Evolutionary conservation across 352 stramenopile genomes (phyloP), one percentile per base, ranked within the genome.

Genomic region (Globisporangium spiculum): DNA sequence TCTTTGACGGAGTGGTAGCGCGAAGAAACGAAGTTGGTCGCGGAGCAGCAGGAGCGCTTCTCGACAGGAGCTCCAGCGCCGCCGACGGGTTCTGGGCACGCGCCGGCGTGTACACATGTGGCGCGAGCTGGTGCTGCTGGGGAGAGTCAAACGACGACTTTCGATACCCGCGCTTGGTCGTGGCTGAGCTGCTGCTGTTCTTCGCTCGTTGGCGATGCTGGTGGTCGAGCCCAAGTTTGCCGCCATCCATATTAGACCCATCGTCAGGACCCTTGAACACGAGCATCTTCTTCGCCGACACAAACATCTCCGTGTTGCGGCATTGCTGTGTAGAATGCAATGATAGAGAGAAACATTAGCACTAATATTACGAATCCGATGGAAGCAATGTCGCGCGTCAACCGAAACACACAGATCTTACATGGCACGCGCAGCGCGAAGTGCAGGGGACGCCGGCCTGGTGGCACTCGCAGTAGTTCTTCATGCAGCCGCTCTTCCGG

Each of bases 401-500:
- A 69, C 7, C 30, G 4, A 32, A 32, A 32, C 30, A 38, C 50
- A 53, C 56, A 50, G 46, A 66, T 30, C n/a, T 32, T 68, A 87
- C 79, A 61, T 90, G 84, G 53, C 91, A 97, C 22, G 91, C 89
- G 68, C 91, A 97, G 46, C 89, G 82, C 0, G 73, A 79, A 0
- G 83, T 93, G 69, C 91, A 97, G 6, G 87, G 69, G 5, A 96
- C 86, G 38, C 84, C 88, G 41, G 93, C 93, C 73, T 98, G 93
- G 73, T 97, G 97, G 62, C 97, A 99, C 72, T 99, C 97, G 75
- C 97, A 99, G 69, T 99, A 99, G 60, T 98, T 98, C 81, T 99
- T 99, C 71, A 98, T 93, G 70, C 97, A 99, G 27, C 87, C 91
- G 60, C 86, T 98, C 74, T 98, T 98, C 0, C 96, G 84, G 76